Conservation (phyloP, 306 rosid species). For the Comarum palustre region DNA sequence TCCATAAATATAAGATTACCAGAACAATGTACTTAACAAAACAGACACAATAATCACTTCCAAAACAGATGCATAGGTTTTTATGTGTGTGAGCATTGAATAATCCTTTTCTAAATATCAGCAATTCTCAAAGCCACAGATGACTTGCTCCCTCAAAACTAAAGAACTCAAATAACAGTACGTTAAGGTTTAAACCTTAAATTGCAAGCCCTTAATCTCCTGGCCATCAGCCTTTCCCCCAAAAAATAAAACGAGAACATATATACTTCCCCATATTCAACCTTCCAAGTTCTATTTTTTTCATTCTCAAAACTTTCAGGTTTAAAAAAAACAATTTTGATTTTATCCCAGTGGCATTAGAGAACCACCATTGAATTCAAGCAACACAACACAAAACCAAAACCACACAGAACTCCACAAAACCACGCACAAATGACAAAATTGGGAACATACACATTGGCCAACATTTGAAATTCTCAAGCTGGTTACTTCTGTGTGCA, state of each 20-base stretch:
- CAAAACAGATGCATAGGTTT: background rate
- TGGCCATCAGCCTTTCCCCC: background rate
- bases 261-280: background rate
- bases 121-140: background rate
- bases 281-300: background rate
- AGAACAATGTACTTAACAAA: background rate
- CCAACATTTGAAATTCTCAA: background rate
- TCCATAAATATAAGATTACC: background rate
- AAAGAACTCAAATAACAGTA: background rate
- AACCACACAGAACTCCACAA: too few species aligned
- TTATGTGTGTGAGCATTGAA: background rate
- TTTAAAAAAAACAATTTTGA: background rate
- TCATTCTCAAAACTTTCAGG: background rate
- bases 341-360: background rate
- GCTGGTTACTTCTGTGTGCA: background rate
- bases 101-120: background rate
- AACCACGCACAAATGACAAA: background rate
- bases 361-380: background rate
- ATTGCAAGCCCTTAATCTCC: background rate
- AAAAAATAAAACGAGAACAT: background rate
- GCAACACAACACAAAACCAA: background rate
- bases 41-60: background rate
- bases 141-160: conserved; percentile 6
- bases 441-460: background rate
- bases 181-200: background rate